Evolutionary conservation across 441 rosid species (phyloP).

Genomic region (Gossypium schwendimanii): DNA sequence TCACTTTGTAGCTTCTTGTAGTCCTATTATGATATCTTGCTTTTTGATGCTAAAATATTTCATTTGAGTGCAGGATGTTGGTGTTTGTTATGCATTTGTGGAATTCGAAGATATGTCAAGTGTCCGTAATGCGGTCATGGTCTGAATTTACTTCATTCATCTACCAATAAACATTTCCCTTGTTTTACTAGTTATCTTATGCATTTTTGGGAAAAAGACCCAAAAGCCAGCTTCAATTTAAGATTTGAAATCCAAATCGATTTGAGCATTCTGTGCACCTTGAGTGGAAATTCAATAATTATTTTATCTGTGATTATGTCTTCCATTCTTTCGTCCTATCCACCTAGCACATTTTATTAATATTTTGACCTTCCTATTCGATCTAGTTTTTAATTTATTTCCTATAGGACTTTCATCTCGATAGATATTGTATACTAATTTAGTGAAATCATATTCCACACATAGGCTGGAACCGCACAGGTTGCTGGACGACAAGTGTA

Average conservation of each 20-base stretch:
- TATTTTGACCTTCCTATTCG: too few relatives aligned
- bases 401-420: not conserved
- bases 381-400: not conserved
- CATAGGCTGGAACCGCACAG: constrained; percentile 43
- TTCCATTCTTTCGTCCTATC: too few relatives aligned
- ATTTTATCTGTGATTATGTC: too few relatives aligned
- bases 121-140: constrained; percentile 54
- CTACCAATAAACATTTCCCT: not conserved
- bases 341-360: too few relatives aligned
- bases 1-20: constrained; percentile 5
- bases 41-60: constrained; percentile 7
- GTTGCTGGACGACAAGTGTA: constrained; percentile 60
- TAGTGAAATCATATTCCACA: not conserved
- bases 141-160: constrained; percentile 14
- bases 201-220: too few relatives aligned
- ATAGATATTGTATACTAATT: constrained; percentile 1
- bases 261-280: too few relatives aligned
- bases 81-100: constrained; percentile 70
- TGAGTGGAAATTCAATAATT: too few relatives aligned
- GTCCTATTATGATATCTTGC: not conserved
- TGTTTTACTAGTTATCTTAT: not conserved
- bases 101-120: constrained; percentile 59
- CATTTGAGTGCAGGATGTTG: constrained; percentile 49
- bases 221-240: too few relatives aligned
- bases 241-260: too few relatives aligned